Conservation (phyloP, 352 stramenopile species). For the Thraustotheca clavata region DNA sequence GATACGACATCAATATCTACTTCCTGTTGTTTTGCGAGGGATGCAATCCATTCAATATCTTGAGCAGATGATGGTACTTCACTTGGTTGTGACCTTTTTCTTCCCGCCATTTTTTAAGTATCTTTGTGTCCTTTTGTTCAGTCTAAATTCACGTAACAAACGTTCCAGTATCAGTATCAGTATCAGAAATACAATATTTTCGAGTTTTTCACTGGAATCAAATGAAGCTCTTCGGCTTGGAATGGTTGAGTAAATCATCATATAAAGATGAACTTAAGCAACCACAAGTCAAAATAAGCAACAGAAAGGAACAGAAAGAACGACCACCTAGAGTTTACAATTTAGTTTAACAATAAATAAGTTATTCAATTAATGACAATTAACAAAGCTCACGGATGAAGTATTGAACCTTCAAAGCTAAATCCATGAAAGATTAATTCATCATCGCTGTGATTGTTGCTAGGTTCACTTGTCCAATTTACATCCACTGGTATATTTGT, state of each 20-base stretch:
- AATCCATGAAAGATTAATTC: slow-evolving; percentile 87
- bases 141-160: background rate
- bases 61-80: background rate
- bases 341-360: slow-evolving; percentile 13
- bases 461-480: slow-evolving; percentile 25
- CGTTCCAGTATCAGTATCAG: too few relatives aligned
- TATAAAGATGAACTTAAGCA: too few relatives aligned
- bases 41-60: background rate
- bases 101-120: slow-evolving; percentile 2
- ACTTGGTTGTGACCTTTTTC: slow-evolving; percentile 1
- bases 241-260: too few relatives aligned
- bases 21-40: background rate
- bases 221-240: too few relatives aligned
- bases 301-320: too few relatives aligned
- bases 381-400: background rate
- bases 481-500: slow-evolving; percentile 46
- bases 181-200: too few relatives aligned
- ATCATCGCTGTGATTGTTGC: slow-evolving; percentile 35
- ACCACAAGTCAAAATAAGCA: too few relatives aligned
- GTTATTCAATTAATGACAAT: background rate
- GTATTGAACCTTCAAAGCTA: slow-evolving; percentile 60
- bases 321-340: too few relatives aligned
- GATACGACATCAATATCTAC: background rate
- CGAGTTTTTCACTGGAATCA: too few relatives aligned
- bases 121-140: slow-evolving; percentile 3